Evolutionary conservation across 2,329 filamentous ascomycete species (phyloP).

Genomic region (Leptosphaerulina australis): DNA sequence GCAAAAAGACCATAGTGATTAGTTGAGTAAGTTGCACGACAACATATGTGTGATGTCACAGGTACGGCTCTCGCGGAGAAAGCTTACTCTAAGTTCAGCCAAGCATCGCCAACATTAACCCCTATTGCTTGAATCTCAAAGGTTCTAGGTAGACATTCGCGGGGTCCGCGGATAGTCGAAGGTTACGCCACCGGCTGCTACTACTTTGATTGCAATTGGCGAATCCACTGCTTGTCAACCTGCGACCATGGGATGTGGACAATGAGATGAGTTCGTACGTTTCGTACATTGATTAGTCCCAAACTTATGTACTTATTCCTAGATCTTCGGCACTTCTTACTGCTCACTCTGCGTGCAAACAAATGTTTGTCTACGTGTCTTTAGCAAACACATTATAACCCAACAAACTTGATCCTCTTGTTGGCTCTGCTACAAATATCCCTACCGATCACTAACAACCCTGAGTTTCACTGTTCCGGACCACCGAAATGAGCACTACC

Average conservation of each 20-base stretch:
- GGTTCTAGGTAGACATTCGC: not conserved
- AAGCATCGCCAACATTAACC: not conserved
- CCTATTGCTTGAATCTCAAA: not conserved
- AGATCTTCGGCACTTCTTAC: not conserved
- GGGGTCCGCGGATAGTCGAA: not conserved
- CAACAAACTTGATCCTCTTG: not conserved
- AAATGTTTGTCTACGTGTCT: not conserved
- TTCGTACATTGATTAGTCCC: conserved; percentile 3
- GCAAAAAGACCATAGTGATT: too few species aligned
- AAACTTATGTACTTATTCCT: not conserved
- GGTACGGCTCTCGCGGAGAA: not conserved
- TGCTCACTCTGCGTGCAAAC: not conserved
- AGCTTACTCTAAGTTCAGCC: not conserved
- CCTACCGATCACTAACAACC: not conserved
- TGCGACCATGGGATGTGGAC: not conserved
- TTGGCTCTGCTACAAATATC: not conserved
- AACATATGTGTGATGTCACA: not conserved
- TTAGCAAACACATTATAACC: too few species aligned
- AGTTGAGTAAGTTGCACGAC: too few species aligned
- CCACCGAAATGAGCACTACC: conserved; percentile 1
- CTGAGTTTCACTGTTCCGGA: not conserved
- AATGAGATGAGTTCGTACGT: not conserved
- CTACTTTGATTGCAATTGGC: not conserved
- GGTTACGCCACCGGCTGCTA: not conserved
- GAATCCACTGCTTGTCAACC: not conserved